These are phyloP conservation scores for Gilbertella persicaria DNA, from an alignment of 371 early-diverging fungal genomes.

Conservation along the genomic window DNA sequence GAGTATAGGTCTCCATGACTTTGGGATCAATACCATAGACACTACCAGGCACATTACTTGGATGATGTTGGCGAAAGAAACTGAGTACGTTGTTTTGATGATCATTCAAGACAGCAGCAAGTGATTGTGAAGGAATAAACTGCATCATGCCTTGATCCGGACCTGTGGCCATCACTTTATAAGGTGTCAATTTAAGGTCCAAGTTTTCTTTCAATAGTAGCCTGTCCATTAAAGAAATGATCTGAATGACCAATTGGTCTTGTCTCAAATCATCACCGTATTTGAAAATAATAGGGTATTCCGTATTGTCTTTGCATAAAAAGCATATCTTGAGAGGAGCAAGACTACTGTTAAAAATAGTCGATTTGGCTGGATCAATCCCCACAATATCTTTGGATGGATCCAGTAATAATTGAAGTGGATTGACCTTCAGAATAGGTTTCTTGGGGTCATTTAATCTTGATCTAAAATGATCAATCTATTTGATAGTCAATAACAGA, in stretches of 20 bases:
- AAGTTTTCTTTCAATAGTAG: conserved; percentile 91
- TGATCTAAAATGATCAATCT: not conserved
- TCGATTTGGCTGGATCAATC: conserved; percentile 79
- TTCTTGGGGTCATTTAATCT: not conserved
- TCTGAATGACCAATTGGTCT: conserved; percentile 96
- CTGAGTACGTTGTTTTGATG: conserved; percentile 80
- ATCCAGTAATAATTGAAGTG: conserved; percentile 80
- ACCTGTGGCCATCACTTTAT: conserved; percentile 94
- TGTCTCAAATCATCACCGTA: conserved; percentile 96
- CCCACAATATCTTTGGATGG: conserved; percentile 83
- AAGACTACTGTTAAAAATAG: conserved; percentile 90
- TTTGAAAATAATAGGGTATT: conserved; percentile 94
- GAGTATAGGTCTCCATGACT: conserved; percentile 94
- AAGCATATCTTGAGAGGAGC: conserved; percentile 87
- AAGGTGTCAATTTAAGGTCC: conserved; percentile 90
- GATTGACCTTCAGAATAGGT: conserved; percentile 47
- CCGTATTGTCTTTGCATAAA: conserved; percentile 70
- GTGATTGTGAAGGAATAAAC: conserved; percentile 82
- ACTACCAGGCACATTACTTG: conserved; percentile 59
- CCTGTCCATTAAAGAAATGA: conserved; percentile 94
- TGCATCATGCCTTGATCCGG: conserved; percentile 91
- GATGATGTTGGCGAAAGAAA: conserved; percentile 74
- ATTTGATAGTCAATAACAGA: too few relatives aligned
- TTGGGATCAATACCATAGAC: conserved; percentile 72
- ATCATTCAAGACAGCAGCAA: conserved; percentile 89